Evolutionary conservation across 2,329 filamentous ascomycete species (phyloP).

Genomic region (Dactylellina sp.): DNA sequence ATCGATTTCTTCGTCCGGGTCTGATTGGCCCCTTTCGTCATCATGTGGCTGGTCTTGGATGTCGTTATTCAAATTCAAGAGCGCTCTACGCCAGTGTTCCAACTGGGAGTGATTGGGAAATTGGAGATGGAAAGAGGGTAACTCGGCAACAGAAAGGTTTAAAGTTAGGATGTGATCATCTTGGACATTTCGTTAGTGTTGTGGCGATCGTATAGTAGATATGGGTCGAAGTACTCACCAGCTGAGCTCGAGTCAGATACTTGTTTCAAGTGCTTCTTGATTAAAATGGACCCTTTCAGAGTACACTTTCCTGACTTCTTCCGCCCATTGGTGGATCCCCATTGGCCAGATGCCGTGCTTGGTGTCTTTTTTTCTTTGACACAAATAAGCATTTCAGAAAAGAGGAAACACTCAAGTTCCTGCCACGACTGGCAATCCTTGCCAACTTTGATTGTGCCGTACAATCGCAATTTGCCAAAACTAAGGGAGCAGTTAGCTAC

Average conservation of each 20-base stretch:
- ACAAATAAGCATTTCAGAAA: conserved; percentile 98
- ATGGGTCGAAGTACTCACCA: conserved; percentile 62
- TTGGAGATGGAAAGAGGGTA: conserved; percentile 92
- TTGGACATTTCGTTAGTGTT: conserved; percentile 60
- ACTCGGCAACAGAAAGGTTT: conserved; percentile 87
- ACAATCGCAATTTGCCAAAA: conserved; percentile 90
- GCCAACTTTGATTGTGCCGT: conserved; percentile 89
- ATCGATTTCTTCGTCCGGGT: conserved; percentile 49
- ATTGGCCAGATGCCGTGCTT: conserved; percentile 70
- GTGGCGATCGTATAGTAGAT: too few species aligned
- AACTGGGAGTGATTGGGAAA: conserved; percentile 87
- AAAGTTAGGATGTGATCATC: conserved; percentile 89
- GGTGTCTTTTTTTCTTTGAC: conserved; percentile 91
- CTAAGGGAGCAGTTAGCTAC: conserved; percentile 64
- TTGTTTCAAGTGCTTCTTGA: conserved; percentile 96
- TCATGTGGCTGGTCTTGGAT: conserved; percentile 82
- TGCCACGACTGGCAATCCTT: conserved; percentile 98
- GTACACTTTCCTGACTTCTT: conserved; percentile 81
- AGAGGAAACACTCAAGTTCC: conserved; percentile 95
- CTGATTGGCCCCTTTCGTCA: conserved; percentile 69
- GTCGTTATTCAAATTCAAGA: conserved; percentile 82
- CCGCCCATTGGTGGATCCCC: conserved; percentile 71
- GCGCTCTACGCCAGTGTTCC: conserved; percentile 88
- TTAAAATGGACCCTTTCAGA: conserved; percentile 95
- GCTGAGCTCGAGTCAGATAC: conserved; percentile 73